These are phyloP conservation scores for Suillus alpinus DNA, from an alignment of 768 basidiomycete species.

Conservation along the genomic window DNA sequence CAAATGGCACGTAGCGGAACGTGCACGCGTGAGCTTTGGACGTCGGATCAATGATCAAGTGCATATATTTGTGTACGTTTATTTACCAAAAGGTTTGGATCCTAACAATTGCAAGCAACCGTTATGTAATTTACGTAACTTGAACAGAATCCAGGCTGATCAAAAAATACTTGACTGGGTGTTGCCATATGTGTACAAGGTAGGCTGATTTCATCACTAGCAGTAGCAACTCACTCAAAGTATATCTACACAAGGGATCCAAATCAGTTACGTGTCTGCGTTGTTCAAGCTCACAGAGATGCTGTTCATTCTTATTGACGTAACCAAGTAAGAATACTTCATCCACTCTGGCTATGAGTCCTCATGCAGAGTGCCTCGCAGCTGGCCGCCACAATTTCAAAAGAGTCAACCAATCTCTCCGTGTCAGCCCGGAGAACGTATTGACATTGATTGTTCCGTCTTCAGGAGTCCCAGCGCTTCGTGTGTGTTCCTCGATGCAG, in stretches of 20 bases:
- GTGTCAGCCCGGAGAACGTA: not conserved
- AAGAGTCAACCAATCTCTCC: not conserved
- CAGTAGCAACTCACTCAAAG: no score
- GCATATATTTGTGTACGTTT: not conserved
- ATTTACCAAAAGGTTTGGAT: conserved; percentile 1
- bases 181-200: not conserved
- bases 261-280: not conserved
- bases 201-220: not conserved
- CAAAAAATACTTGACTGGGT: not conserved
- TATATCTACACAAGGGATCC: not conserved
- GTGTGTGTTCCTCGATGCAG: not conserved
- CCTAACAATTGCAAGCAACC: not conserved
- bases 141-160: no score
- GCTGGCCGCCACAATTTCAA: not conserved
- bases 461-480: not conserved
- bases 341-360: no score
- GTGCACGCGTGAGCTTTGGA: no score
- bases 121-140: not conserved
- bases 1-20: not conserved
- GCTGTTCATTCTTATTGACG: not conserved
- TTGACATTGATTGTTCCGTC: not conserved
- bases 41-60: no score
- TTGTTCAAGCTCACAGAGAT: not conserved
- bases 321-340: not conserved
- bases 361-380: not conserved